Evolutionary conservation across 2,329 filamentous ascomycete species (phyloP), one percentile per base, ranked within the genome.

Genomic region (Aureobasidium sp.): DNA sequence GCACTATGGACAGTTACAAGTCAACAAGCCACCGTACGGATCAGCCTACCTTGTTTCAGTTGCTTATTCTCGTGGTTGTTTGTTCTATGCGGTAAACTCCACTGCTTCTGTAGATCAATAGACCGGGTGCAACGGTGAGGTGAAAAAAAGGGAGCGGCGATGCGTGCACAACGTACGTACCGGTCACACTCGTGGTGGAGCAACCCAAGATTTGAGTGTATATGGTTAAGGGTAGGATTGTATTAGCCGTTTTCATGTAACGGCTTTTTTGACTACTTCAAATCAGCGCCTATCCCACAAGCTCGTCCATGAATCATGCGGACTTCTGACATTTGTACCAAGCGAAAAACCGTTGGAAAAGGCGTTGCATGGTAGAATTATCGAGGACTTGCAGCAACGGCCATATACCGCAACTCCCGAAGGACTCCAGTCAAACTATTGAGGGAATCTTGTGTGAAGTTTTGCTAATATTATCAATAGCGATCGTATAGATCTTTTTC

Each of bases 1-100:
- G 34, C 49, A 42, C 51, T 55, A 55, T 42, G 37, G 36, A 20
- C 51, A 15, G 51, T 55, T 55, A 34, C 14, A 31, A 37, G 47
- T 14, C 34, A 34, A 27, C 14, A 31, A 37, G 47, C 5, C 34
- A 34, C 17, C 49, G 31, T 27, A 39, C 3, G 5, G 51, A 55
- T 55, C 22, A n/a, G 9, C 51, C 15, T 29, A 55, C 36, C 51
- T 55, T 55, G 51, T 55, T 41, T 55, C 51, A 55, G 51, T 55
- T 55, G 51, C 51, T 55, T 42, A 42, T 55, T 55, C 37, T 7
- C 7, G 12, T 22, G 12, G 2, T n/a, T 12, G 12, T 15, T 15
- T 39, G 29, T 37, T 39, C 34, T 27, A 22, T 25, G 45, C 25
- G 34, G 22, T 20, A 25, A 17, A 12, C 17, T 52, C n/a, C 34